Conservation (phyloP, 140 eudicot species). For the Bidens hawaiensis region DNA sequence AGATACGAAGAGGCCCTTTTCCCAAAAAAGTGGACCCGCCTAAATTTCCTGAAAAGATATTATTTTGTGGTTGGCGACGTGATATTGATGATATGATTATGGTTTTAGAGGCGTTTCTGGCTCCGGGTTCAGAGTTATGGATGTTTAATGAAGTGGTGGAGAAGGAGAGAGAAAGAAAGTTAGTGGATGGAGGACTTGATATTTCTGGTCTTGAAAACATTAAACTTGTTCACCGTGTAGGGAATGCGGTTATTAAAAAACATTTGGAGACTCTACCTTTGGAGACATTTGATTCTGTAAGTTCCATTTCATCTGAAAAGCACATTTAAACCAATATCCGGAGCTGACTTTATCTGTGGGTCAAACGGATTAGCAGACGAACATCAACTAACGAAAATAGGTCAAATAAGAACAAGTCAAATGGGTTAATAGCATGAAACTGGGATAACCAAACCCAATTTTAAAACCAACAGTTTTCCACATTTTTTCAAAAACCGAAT, state of each 20-base stretch:
- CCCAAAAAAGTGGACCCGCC: conserved; percentile 79
- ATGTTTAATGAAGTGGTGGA: conserved; percentile 88
- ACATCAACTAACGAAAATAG: neutral
- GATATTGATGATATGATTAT: conserved; percentile 98
- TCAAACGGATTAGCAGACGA: conserved; percentile 1
- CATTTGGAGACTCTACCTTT: conserved; percentile 81
- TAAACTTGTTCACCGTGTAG: conserved; percentile 83
- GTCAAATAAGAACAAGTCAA: neutral
- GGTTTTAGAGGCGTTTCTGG: conserved; percentile 92
- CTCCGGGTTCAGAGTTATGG: conserved; percentile 95
- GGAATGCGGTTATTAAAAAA: conserved; percentile 89
- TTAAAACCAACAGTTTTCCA: too few species aligned
- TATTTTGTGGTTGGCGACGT: conserved; percentile 99
- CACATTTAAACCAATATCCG: neutral
- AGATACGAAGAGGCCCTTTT: conserved; percentile 62
- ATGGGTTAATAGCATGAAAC: neutral
- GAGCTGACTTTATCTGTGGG: neutral
- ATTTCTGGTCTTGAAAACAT: conserved; percentile 75
- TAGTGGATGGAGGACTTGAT: conserved; percentile 94
- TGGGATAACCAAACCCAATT: too few species aligned
- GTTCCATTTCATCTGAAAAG: conserved; percentile 21
- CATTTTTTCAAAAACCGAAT: too few species aligned
- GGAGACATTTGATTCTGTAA: conserved; percentile 97
- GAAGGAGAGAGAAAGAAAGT: conserved; percentile 67
- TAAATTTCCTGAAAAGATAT: conserved; percentile 81